A percentile compares a stretch with the other conserved stretches of the same genome.
Evolutionary conservation across 495 filamentous ascomycete species (phyloP).

Genomic region (Annulohypoxylon bovei): DNA sequence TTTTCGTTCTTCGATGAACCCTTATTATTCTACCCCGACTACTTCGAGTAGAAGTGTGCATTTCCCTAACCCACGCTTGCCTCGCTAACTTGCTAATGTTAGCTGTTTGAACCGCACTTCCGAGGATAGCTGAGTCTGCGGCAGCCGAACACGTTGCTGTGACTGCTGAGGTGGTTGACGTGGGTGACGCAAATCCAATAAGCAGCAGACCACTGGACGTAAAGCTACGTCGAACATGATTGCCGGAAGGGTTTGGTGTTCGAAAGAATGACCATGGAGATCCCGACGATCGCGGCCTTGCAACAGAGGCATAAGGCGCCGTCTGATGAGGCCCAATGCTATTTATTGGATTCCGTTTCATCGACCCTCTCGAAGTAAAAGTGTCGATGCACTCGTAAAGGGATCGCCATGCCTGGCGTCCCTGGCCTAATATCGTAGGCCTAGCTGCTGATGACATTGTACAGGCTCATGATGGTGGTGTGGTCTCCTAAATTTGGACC

Average conservation of each 20-base stretch:
- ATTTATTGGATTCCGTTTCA: conserved; percentile 40
- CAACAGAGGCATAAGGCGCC: conserved; percentile 29
- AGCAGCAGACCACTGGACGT: conserved; percentile 57
- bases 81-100: conserved; percentile 52
- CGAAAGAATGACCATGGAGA: conserved; percentile 41
- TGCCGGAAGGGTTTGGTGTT: conserved; percentile 27
- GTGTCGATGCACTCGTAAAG: conserved; percentile 52
- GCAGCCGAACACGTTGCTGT: conserved; percentile 54
- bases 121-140: conserved; percentile 51
- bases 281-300: conserved; percentile 28
- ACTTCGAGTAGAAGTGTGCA: conserved; percentile 34
- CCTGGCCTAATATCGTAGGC: conserved; percentile 55
- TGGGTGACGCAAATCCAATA: conserved; percentile 49
- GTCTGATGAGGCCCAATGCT: conserved; percentile 33
- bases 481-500: not conserved
- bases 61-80: conserved; percentile 47
- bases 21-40: conserved; percentile 42
- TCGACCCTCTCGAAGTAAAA: conserved; percentile 48
- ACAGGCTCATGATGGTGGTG: conserved; percentile 49
- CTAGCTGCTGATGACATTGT: conserved; percentile 58
- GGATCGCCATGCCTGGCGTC: conserved; percentile 57
- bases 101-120: conserved; percentile 45
- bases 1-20: conserved; percentile 53
- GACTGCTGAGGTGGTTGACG: conserved; percentile 52
- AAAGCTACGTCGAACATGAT: conserved; percentile 53